Percentiles rank a stretch among this genome's conserved stretches.
phyloP scores from a whole-genome alignment of 176 grass and related monocot genomes.

The Ananas comosus region DNA sequence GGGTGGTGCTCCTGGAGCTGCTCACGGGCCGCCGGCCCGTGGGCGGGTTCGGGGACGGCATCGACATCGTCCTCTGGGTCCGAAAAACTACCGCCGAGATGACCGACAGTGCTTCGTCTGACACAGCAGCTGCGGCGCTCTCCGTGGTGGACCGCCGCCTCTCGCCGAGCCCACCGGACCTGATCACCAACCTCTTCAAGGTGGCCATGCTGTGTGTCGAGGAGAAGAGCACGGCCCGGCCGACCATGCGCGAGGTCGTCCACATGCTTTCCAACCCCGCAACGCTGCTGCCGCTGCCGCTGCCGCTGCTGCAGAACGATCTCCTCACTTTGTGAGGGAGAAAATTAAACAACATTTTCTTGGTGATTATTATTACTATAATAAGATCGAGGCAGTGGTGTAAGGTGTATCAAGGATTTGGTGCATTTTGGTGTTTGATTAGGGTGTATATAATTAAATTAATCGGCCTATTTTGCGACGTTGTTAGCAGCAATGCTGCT shows the following conservation, averaged over 20 bases:
- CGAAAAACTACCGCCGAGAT: conserved; percentile 54
- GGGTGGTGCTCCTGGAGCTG: conserved; percentile 64
- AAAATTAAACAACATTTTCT: not conserved
- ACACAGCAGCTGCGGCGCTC: conserved; percentile 22
- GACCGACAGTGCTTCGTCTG: conserved; percentile 4
- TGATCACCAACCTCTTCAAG: conserved; percentile 54
- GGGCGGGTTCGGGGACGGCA: conserved; percentile 65
- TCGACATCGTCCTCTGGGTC: conserved; percentile 84
- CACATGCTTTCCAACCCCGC: conserved; percentile 58
- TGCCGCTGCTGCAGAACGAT: not conserved
- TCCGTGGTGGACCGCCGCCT: conserved; percentile 50
- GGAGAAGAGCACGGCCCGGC: conserved; percentile 49
- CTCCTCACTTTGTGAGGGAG: conserved; percentile 28
- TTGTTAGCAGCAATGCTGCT: not conserved
- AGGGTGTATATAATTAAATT: not conserved
- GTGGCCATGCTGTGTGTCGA: conserved; percentile 69
- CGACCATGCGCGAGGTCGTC: conserved; percentile 77
- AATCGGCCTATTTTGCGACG: not conserved
- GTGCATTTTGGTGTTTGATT: not conserved
- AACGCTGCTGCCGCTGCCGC: conserved; percentile 5
- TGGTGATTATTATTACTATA: not conserved
- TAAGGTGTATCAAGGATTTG: not conserved
- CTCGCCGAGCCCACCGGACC: conserved; percentile 21
- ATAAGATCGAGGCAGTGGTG: not conserved
- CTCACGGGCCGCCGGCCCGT: conserved; percentile 61